A percentile compares a stretch with the other conserved stretches of the same genome.
phyloP scores from a whole-genome alignment of 345 rosid species.

The Gossypium australe region DNA sequence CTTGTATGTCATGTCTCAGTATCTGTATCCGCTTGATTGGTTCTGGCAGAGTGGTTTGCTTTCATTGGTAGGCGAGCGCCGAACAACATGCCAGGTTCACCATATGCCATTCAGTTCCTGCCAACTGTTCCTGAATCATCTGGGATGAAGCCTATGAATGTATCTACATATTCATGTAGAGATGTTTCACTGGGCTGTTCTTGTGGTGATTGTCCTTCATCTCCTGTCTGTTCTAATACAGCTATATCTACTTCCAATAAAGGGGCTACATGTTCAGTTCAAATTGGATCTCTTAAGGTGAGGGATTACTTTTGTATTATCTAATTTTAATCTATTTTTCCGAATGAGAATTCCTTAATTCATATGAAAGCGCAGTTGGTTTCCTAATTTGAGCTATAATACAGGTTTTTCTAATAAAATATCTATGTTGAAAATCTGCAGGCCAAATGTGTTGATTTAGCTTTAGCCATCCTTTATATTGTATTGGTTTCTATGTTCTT shows the following conservation, averaged over 20 bases:
- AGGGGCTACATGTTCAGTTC: conserved; percentile 57
- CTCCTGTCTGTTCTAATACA: conserved; percentile 63
- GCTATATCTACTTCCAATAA: conserved; percentile 43
- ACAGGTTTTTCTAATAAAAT: conserved; percentile 9
- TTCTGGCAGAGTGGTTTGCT: conserved; percentile 79
- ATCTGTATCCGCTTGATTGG: conserved; percentile 15
- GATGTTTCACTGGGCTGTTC: conserved; percentile 89
- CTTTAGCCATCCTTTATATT: conserved; percentile 63
- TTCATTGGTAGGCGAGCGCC: conserved; percentile 77
- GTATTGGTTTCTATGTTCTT: conserved; percentile 65
- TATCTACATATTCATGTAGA: conserved; percentile 70
- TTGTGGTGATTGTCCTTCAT: conserved; percentile 91
- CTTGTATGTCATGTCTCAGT: neutral
- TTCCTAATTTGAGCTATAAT: conserved; percentile 8
- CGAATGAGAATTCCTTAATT: neutral
- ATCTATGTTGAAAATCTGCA: conserved; percentile 38
- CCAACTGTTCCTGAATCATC: conserved; percentile 53
- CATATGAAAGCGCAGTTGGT: neutral
- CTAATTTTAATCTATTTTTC: neutral
- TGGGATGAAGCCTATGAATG: conserved; percentile 90
- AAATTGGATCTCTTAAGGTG: conserved; percentile 74
- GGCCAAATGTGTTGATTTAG: conserved; percentile 78
- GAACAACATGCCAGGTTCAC: conserved; percentile 68
- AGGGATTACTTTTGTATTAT: conserved; percentile 1
- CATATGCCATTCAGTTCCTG: conserved; percentile 65